Conservation (phyloP, 2,329 filamentous ascomycete genomes). For the Paraphoma sp. region DNA sequence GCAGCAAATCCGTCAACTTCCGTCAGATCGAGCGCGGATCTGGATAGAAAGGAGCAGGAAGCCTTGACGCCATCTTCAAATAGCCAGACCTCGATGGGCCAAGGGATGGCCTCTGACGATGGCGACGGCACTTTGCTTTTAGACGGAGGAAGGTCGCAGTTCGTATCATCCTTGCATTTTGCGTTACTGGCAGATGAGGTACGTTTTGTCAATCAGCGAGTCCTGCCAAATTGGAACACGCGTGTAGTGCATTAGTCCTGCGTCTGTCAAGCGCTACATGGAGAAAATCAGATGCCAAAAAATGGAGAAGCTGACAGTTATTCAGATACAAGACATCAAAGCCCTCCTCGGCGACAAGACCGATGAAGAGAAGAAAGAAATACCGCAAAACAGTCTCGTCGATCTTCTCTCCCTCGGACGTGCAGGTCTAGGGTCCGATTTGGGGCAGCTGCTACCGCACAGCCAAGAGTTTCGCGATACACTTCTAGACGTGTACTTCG, state of each 20-base stretch:
- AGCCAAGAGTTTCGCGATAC: conserved; percentile 38
- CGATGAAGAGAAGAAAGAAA: conserved; percentile 37
- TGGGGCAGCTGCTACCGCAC: conserved; percentile 38
- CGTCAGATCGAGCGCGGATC: conserved; percentile 23
- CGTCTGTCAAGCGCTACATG: too few species aligned
- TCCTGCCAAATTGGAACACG: background rate
- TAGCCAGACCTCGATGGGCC: conserved; percentile 41
- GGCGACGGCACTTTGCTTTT: conserved; percentile 45
- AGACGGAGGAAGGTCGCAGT: conserved; percentile 47
- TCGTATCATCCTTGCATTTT: conserved; percentile 50
- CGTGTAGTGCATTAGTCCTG: too few species aligned
- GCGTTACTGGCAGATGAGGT: conserved; percentile 49
- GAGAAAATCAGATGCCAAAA: background rate
- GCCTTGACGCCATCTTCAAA: conserved; percentile 38
- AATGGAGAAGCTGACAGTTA: conserved; percentile 1
- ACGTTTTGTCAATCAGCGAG: conserved; percentile 7
- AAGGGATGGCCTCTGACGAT: conserved; percentile 45
- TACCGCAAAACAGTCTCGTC: conserved; percentile 39
- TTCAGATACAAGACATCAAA: conserved; percentile 49
- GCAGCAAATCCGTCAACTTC: conserved; percentile 15
- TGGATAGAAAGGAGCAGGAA: conserved; percentile 29
- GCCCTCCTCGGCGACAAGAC: conserved; percentile 41
- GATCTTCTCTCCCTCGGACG: conserved; percentile 42
- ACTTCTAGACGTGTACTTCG: conserved; percentile 44
- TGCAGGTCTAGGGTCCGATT: conserved; percentile 31